Evolutionary conservation across 768 basidiomycete species (phyloP).

Genomic region (Tricholoma flavovirens): DNA sequence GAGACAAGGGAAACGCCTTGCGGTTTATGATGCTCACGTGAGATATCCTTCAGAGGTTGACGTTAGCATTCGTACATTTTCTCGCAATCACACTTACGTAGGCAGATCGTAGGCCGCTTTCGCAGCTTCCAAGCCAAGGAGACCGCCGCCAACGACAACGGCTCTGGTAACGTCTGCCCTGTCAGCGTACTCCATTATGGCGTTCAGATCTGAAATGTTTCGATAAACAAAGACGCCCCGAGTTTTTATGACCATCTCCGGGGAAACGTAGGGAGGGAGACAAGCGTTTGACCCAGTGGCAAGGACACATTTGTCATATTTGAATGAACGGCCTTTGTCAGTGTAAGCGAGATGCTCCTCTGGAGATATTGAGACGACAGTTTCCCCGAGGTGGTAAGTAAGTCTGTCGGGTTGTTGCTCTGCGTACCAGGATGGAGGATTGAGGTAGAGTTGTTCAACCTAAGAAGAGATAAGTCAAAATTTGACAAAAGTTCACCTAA

Average conservation of each 20-base stretch:
- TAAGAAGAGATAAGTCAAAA: constrained; percentile 6
- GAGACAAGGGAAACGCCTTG: constrained; percentile 6
- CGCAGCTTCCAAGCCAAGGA: constrained; percentile 70
- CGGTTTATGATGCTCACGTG: background rate
- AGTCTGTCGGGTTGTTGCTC: constrained; percentile 54
- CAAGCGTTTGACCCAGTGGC: constrained; percentile 66
- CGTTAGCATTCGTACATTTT: background rate
- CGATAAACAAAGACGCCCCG: constrained; percentile 69
- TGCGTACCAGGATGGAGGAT: constrained; percentile 52
- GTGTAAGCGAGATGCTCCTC: constrained; percentile 40
- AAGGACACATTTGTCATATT: constrained; percentile 60
- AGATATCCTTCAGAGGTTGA: background rate
- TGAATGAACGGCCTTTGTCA: constrained; percentile 35
- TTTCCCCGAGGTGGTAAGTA: constrained; percentile 44
- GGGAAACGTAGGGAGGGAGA: constrained; percentile 52
- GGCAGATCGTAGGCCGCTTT: constrained; percentile 58
- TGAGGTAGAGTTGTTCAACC: constrained; percentile 55
- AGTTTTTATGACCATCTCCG: constrained; percentile 30
- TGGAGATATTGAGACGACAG: constrained; percentile 34
- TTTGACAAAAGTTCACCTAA: background rate
- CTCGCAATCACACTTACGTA: background rate
- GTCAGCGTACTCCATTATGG: constrained; percentile 55
- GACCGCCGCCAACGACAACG: constrained; percentile 61
- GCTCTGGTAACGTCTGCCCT: constrained; percentile 39
- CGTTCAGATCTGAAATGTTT: constrained; percentile 62